These are phyloP conservation scores for Penicillium sp. DNA, from an alignment of 2,329 filamentous ascomycete genomes.

Conservation along the genomic window DNA sequence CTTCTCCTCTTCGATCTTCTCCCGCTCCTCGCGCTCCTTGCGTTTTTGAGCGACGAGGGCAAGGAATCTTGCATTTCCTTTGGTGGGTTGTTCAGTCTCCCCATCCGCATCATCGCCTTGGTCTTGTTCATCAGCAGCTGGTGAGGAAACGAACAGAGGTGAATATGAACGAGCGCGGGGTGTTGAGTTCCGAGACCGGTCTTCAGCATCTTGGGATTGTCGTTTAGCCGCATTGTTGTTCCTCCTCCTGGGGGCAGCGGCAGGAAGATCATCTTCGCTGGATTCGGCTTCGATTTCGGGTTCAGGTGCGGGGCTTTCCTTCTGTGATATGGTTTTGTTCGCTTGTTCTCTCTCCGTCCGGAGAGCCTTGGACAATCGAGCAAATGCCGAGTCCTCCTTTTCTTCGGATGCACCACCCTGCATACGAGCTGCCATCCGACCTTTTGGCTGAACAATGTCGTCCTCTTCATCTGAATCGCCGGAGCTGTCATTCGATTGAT, in stretches of 20 bases:
- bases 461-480: slow-evolving; percentile 37
- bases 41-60: slow-evolving; percentile 74
- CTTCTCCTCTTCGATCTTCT: slow-evolving; percentile 55
- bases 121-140: slow-evolving; percentile 14
- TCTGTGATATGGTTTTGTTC: slow-evolving; percentile 8
- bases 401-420: slow-evolving; percentile 35
- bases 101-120: slow-evolving; percentile 21
- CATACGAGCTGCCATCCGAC: slow-evolving; percentile 67
- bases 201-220: slow-evolving; percentile 27
- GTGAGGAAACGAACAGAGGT: slow-evolving; percentile 48
- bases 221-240: slow-evolving; percentile 27
- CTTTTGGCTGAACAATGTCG: slow-evolving; percentile 58
- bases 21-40: slow-evolving; percentile 67
- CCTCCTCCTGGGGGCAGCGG: slow-evolving; percentile 31
- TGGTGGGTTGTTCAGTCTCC: slow-evolving; percentile 26
- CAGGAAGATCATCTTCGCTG: slow-evolving; percentile 33
- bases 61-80: slow-evolving; percentile 62
- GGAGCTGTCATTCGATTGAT: slow-evolving; percentile 5
- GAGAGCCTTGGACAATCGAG: slow-evolving; percentile 38
- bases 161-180: slow-evolving; percentile 33
- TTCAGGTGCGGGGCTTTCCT: neutral
- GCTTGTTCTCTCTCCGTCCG: slow-evolving; percentile 17
- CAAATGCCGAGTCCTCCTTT: slow-evolving; percentile 38
- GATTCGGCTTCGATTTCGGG: slow-evolving; percentile 4
- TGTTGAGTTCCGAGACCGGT: slow-evolving; percentile 24